Evolutionary conservation across 257 asterid species (phyloP).

Genomic region (Fraxinus excelsior): DNA sequence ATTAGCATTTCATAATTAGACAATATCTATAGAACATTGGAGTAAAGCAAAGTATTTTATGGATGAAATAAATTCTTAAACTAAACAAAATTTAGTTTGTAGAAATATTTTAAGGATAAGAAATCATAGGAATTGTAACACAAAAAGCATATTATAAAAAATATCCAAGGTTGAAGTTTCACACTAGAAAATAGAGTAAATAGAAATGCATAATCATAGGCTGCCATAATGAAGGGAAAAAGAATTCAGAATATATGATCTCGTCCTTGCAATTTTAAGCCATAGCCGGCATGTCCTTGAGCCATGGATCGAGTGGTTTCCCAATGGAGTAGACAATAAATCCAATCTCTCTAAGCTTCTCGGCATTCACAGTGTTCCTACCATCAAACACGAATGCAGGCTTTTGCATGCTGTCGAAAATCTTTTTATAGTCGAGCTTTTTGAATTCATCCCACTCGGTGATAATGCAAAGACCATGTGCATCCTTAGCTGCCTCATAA

Average conservation of each 20-base stretch:
- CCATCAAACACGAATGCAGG: constrained; percentile 45
- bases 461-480: constrained; percentile 40
- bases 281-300: constrained; percentile 42
- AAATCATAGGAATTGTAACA: neutral
- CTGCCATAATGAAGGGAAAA: neutral
- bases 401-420: constrained; percentile 40
- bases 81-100: neutral
- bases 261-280: constrained; percentile 17
- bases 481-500: constrained; percentile 41
- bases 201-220: neutral
- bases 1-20: too few relatives aligned
- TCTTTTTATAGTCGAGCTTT: constrained; percentile 33
- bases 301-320: constrained; percentile 46
- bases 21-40: too few relatives aligned
- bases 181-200: neutral
- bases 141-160: too few relatives aligned
- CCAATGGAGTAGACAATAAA: constrained; percentile 46
- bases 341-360: constrained; percentile 40
- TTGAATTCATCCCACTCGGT: constrained; percentile 49
- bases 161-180: neutral
- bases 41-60: too few relatives aligned
- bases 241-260: neutral
- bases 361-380: constrained; percentile 29
- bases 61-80: too few relatives aligned
- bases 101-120: neutral